phyloP scores from a whole-genome alignment of 2,329 filamentous ascomycete species.

The Metarhizium anisopliae region DNA sequence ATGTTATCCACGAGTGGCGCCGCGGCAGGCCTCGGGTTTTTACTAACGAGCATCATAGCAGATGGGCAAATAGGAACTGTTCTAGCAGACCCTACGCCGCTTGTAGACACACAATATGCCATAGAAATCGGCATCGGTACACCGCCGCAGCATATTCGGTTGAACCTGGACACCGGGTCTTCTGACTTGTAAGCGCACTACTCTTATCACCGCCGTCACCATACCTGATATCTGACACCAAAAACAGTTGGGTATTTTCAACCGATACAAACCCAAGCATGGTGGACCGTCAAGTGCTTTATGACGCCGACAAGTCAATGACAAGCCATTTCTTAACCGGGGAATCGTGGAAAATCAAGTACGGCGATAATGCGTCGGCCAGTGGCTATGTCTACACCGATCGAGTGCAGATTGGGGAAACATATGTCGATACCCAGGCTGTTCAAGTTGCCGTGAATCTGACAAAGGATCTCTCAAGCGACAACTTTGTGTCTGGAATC shows the following conservation, averaged over 20 bases:
- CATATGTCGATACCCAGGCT: slow-evolving; percentile 51
- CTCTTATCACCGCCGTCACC: not conserved
- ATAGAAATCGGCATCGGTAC: slow-evolving; percentile 55
- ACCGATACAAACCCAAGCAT: slow-evolving; percentile 39
- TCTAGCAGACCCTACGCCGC: slow-evolving; percentile 18
- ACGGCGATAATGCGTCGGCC: slow-evolving; percentile 57
- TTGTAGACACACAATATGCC: slow-evolving; percentile 47
- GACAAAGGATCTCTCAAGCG: slow-evolving; percentile 31
- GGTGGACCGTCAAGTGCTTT: slow-evolving; percentile 45
- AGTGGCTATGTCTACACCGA: slow-evolving; percentile 58
- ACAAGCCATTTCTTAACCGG: slow-evolving; percentile 32
- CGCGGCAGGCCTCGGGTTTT: not conserved
- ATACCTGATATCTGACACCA: not conserved
- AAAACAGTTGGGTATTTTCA: slow-evolving; percentile 59
- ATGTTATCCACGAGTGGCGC: not conserved
- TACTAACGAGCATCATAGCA: slow-evolving; percentile 1
- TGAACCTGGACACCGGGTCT: slow-evolving; percentile 60
- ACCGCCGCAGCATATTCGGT: slow-evolving; percentile 44
- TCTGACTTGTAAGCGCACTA: slow-evolving; percentile 35
- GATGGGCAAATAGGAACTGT: slow-evolving; percentile 14
- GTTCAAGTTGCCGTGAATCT: slow-evolving; percentile 56
- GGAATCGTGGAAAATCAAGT: slow-evolving; percentile 48
- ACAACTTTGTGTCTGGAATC: slow-evolving; percentile 26
- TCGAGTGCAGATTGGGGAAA: slow-evolving; percentile 50
- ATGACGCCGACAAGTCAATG: slow-evolving; percentile 37